Conservation (phyloP, 2,329 filamentous ascomycete genomes). For the Colletotrichum sojae region DNA sequence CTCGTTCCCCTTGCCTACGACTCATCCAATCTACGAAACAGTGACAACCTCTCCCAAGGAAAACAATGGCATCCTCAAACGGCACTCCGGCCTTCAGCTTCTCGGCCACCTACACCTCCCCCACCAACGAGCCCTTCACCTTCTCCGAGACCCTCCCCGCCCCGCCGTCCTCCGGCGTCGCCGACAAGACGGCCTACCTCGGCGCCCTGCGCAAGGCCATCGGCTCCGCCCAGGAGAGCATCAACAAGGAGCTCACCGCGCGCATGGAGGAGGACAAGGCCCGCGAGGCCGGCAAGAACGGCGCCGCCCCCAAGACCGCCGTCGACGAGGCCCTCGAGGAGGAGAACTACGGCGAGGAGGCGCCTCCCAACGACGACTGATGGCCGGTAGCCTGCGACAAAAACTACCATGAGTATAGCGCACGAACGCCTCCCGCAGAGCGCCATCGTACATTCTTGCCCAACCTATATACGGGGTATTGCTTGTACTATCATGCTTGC, state of each 20-base stretch:
- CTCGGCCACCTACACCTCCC: slow-evolving; percentile 68
- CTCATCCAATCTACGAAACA: slow-evolving; percentile 11
- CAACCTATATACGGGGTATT: slow-evolving; percentile 46
- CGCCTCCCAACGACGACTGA: slow-evolving; percentile 74
- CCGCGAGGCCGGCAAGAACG: slow-evolving; percentile 53
- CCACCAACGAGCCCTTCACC: slow-evolving; percentile 63
- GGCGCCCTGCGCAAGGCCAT: slow-evolving; percentile 70
- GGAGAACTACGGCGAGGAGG: slow-evolving; percentile 89
- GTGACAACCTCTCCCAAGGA: background rate
- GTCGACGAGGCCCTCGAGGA: slow-evolving; percentile 74
- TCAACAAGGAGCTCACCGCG: slow-evolving; percentile 80
- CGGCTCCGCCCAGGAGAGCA: slow-evolving; percentile 70
- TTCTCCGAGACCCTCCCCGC: slow-evolving; percentile 54
- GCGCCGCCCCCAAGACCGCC: slow-evolving; percentile 42
- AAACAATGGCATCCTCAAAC: slow-evolving; percentile 28
- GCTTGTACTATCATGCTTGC: slow-evolving; percentile 44
- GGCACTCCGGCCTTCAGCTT: slow-evolving; percentile 48
- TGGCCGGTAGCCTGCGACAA: background rate
- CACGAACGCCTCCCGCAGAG: slow-evolving; percentile 24
- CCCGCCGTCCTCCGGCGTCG: slow-evolving; percentile 52
- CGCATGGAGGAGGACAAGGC: slow-evolving; percentile 82
- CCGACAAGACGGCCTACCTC: slow-evolving; percentile 73
- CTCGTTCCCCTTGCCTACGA: background rate
- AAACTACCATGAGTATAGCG: background rate
- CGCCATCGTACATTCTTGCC: slow-evolving; percentile 31